Evolutionary conservation across 768 basidiomycete genomes (phyloP), one percentile per base, ranked within the genome.

Genomic region (Boletus coccyginus): DNA sequence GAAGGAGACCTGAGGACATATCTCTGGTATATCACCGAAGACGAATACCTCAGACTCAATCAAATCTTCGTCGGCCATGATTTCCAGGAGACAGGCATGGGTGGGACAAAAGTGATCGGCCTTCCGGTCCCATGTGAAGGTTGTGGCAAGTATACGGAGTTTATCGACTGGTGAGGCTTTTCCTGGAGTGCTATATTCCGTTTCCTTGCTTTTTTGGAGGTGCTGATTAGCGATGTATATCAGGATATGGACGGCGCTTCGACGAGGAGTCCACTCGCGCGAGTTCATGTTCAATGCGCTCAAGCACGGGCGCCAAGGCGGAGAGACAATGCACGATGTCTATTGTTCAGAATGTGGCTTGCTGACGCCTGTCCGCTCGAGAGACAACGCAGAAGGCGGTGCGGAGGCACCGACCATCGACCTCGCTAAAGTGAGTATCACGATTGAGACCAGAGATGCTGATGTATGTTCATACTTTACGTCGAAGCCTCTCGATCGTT

Each of bases 301-400:
- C 38, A 59, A 49, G 35, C 31, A 48, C 32, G 46, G 58, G 7
- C 50, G 51, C 2, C 58, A 59, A 35, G 58, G 58, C 21, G 58
- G 56, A 13, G 58, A 59, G 51, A 59, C 24, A 1, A 59, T 59
- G 58, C 51, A 59, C 12, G 58, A 59, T 10, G 56, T 59, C 6
- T 57, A 59, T 41, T 59, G 58, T 27, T 58, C 58, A 12, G 58
- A 59, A 31, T 59, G 56, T 7, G 58, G 58, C 4, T 29, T 58
- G 24, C 44, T 59, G n/a, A 59, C 56, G 0, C 36, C n/a, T 3
- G 56, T 44, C 12, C 46, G 46, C 1, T 59, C 56, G 3, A 48
- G 58, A 45, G 29, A 58, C 27, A 59, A 58, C 17, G 56, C 50
- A 21, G 58, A 59, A 14, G 58, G 58, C 7, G 58, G 58, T 7